phyloP scores from a whole-genome alignment of 768 basidiomycete species.

The Lyophyllum shimeji region DNA sequence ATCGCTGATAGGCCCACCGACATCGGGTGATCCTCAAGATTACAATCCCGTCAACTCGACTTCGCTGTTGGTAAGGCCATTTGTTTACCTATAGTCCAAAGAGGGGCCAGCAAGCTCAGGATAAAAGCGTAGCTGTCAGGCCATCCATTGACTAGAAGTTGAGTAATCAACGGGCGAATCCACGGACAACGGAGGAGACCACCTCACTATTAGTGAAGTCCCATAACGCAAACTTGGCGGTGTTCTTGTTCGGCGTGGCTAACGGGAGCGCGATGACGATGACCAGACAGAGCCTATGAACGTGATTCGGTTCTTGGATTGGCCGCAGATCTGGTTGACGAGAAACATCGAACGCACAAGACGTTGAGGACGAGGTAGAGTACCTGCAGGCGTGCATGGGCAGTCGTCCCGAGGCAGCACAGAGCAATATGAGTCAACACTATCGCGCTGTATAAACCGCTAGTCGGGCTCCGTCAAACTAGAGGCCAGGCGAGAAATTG shows the following conservation, averaged over 20 bases:
- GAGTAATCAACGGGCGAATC: no score
- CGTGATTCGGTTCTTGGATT: no score
- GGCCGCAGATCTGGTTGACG: no score
- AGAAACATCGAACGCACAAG: constrained; percentile 41
- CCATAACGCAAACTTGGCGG: constrained; percentile 58
- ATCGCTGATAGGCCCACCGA: constrained; percentile 67
- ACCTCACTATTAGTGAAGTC: constrained; percentile 57
- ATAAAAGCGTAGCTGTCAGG: constrained; percentile 58
- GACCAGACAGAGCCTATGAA: constrained; percentile 52
- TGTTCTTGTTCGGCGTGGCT: constrained; percentile 65
- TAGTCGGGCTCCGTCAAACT: constrained; percentile 20
- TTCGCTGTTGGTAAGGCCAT: background rate
- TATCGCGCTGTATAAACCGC: constrained; percentile 65
- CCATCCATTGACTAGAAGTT: constrained; percentile 51
- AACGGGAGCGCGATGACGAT: constrained; percentile 70
- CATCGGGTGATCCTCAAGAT: constrained; percentile 43
- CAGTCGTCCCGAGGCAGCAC: constrained; percentile 64
- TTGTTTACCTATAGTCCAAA: constrained; percentile 42
- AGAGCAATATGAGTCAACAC: constrained; percentile 60
- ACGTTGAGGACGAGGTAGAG: constrained; percentile 70
- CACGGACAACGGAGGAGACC: background rate
- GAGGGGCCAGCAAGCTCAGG: constrained; percentile 39
- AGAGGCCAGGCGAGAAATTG: background rate
- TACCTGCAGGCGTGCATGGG: constrained; percentile 69
- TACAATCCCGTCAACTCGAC: background rate